Evolutionary conservation across 768 basidiomycete genomes (phyloP), one percentile per base, ranked within the genome.

Genomic region (Tylopilus intermedius): DNA sequence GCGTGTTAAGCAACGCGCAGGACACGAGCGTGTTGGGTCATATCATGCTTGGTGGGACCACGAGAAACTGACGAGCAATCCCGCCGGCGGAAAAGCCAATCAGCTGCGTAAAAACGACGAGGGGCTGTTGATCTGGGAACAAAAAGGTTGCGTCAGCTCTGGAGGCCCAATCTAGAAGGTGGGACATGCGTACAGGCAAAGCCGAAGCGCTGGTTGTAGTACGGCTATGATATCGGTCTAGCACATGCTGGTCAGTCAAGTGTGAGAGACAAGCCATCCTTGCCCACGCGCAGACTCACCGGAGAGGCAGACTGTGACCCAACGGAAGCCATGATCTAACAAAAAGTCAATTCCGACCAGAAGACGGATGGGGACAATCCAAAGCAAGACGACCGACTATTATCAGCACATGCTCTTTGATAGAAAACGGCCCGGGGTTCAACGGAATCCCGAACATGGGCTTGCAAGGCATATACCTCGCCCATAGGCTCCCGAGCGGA

Each of bases 81-180:
- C 88, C 88, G 41, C 89, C 90, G 50, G 90, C 81, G 4, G 88
- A 90, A 73, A 91, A 91, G 11, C 90, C 88, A 49, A 90, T 88
- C 50, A 89, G 71, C 61, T 86, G 84, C 1, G 83, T 83, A 29
- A 81, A 84, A 71, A 90, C 81, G 24, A 90, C 84, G 21, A 90
- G 70, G 67, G 90, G 79, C 83, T 88, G 86, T 71, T 88, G 86
- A 67, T 90, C 87, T 79, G 56, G 52, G 38, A 47, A 42, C 4
- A 43, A 14, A 13, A n/a, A 30, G 43, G 50, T 1, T 4, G 6
- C 10, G 24, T 56, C 24, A 60, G 57, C 13, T 33, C 35, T 27
- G 37, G 45, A 9, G 22, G 47, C 52, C n/a, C 24, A 9, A 9
- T 29, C 3, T 15, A 49, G 21, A 45, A 46, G 48, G 18, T 14